These are phyloP conservation scores for Solanum aculeatissimum DNA, from an alignment of 305 asterid species.

Conservation along the genomic window DNA sequence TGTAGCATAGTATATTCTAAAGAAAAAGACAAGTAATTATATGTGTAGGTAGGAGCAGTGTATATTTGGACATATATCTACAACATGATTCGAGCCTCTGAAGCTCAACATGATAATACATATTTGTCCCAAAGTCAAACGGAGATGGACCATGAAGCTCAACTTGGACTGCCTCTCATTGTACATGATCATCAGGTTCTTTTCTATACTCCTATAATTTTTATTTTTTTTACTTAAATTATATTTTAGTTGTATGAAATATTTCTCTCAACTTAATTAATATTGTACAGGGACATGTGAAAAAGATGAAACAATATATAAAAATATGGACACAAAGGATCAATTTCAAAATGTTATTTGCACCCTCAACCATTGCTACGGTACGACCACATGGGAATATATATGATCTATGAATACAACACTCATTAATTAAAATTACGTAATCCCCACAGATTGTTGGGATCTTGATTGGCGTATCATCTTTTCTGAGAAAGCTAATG, in stretches of 20 bases:
- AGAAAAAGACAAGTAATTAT: too few species aligned
- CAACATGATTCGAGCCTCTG: slow-evolving; percentile 11
- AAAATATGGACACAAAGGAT: neutral
- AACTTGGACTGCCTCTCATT: neutral
- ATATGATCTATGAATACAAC: neutral
- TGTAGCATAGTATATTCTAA: too few species aligned
- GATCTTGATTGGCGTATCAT: slow-evolving; percentile 5
- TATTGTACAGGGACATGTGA: neutral
- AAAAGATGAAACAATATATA: slow-evolving; percentile 2
- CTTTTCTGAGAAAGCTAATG: slow-evolving; percentile 4
- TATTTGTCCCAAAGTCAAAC: too few species aligned
- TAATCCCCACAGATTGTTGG: slow-evolving; percentile 12
- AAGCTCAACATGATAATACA: neutral
- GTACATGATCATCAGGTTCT: neutral
- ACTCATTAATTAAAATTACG: neutral
- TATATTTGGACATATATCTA: slow-evolving; percentile 24
- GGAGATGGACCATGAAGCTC: neutral
- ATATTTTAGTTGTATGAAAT: neutral
- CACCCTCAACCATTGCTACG: slow-evolving; percentile 28
- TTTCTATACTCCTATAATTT: neutral
- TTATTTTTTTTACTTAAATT: neutral
- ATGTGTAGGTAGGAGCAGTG: slow-evolving; percentile 10
- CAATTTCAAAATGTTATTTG: slow-evolving; percentile 18
- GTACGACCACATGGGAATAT: neutral
- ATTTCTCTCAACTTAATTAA: neutral